Percentiles rank a stretch among this genome's conserved stretches.
phyloP scores from a whole-genome alignment of 108 stramenopile species.

The Cylindrotheca closterium region DNA sequence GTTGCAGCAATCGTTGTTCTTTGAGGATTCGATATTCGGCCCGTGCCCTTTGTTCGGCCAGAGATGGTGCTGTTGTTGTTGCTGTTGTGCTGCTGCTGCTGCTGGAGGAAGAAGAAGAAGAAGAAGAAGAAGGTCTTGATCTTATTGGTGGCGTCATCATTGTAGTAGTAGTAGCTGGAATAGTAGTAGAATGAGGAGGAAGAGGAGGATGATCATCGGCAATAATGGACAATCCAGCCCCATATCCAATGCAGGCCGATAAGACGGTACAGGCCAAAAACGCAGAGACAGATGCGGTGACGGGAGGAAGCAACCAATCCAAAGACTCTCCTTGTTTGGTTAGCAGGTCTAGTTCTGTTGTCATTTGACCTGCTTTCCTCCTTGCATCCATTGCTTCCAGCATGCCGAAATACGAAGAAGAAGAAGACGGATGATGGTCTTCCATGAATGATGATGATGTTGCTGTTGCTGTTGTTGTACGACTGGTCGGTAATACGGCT shows the following conservation, averaged over 20 bases:
- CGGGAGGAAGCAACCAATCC: slow-evolving; percentile 12
- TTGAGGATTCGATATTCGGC: slow-evolving; percentile 8
- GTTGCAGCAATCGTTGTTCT: slow-evolving; percentile 16
- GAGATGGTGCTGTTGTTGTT: neutral
- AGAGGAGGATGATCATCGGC: neutral
- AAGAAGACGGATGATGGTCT: too few species aligned
- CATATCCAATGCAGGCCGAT: slow-evolving; percentile 34
- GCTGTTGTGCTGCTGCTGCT: slow-evolving; percentile 2
- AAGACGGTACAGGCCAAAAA: slow-evolving; percentile 19
- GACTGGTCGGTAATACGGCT: neutral
- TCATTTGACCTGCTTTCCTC: neutral
- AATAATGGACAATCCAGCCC: slow-evolving; percentile 23
- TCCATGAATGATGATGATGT: too few species aligned
- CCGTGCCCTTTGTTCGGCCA: slow-evolving; percentile 7
- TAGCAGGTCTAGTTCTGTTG: too few species aligned
- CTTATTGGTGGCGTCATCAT: neutral
- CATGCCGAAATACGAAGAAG: too few species aligned
- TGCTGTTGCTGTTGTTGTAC: too few species aligned
- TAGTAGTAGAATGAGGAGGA: neutral
- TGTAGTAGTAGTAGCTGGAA: neutral
- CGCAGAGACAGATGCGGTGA: slow-evolving; percentile 18
- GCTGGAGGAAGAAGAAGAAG: neutral
- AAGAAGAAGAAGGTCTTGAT: neutral
- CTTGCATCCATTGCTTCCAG: neutral
- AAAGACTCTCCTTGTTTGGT: neutral